phyloP scores from a whole-genome alignment of 352 stramenopile genomes.

The Pythium angustatum region DNA sequence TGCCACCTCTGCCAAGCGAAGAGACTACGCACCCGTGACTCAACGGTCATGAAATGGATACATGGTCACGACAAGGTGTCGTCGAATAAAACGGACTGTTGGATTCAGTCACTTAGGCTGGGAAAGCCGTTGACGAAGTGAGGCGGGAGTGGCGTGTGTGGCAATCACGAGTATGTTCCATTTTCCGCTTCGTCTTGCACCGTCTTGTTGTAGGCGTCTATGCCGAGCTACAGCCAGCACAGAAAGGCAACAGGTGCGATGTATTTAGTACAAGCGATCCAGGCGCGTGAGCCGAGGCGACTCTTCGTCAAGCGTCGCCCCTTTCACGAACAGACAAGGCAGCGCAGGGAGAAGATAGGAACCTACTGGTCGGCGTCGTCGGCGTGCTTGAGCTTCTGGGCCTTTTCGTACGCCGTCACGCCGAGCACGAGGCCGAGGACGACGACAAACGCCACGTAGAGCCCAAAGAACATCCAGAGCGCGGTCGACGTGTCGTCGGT shows the following conservation, averaged over 20 bases:
- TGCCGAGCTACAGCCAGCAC: conserved; percentile 1
- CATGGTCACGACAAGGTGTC: neutral
- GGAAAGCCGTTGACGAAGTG: neutral
- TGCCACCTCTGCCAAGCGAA: neutral
- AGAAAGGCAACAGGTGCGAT: conserved; percentile 7
- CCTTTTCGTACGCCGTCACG: conserved; percentile 67
- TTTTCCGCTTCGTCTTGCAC: neutral
- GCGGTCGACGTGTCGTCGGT: conserved; percentile 76
- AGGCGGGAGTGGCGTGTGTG: neutral
- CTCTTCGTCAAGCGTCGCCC: neutral
- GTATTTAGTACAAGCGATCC: conserved; percentile 28
- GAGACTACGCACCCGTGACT: conserved; percentile 5
- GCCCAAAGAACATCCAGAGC: conserved; percentile 79
- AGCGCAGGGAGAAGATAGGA: neutral
- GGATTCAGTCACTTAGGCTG: neutral
- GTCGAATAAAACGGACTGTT: conserved; percentile 4
- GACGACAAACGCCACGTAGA: conserved; percentile 63
- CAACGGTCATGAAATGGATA: neutral
- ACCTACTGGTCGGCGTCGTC: conserved; percentile 40
- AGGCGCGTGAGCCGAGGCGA: neutral
- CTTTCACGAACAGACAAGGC: neutral
- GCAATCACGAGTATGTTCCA: too few species aligned
- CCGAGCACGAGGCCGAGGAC: conserved; percentile 66
- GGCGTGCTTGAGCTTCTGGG: conserved; percentile 47
- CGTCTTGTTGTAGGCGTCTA: neutral